Conservation (phyloP, 179 eudicot genomes). For the Beta corolliflora region DNA sequence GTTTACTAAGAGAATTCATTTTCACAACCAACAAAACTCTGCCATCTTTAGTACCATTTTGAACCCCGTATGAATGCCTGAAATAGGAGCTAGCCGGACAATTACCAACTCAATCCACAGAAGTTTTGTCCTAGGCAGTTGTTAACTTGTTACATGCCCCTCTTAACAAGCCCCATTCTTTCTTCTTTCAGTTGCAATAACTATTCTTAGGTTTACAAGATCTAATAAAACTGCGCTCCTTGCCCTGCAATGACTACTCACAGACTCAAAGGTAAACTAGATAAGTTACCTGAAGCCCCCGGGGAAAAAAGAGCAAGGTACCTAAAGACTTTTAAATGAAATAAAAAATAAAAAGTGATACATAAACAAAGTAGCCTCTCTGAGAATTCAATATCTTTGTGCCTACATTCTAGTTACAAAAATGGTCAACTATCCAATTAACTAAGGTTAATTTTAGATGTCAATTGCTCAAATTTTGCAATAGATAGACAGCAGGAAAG, state of each 20-base stretch:
- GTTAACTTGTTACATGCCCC: background rate
- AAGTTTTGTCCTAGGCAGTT: background rate
- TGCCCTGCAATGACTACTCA: background rate
- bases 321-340: no score
- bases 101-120: background rate
- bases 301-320: no score
- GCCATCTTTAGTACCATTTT: background rate
- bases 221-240: background rate
- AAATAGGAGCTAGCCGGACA: background rate
- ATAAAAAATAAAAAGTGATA: background rate
- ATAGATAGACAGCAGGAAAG: no score
- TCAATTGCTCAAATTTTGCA: background rate
- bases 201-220: background rate
- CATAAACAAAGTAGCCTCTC: background rate
- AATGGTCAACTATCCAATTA: background rate
- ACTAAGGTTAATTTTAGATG: background rate
- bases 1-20: background rate
- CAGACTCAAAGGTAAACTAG: background rate
- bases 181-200: background rate
- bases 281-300: background rate
- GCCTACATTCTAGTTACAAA: background rate
- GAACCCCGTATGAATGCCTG: background rate
- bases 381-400: background rate
- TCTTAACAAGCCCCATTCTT: conserved; percentile 8
- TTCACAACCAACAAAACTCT: background rate